These are phyloP conservation scores for Chrysoporthe deuterocubensis DNA, from an alignment of 2,329 filamentous ascomycete species.

Conservation along the genomic window DNA sequence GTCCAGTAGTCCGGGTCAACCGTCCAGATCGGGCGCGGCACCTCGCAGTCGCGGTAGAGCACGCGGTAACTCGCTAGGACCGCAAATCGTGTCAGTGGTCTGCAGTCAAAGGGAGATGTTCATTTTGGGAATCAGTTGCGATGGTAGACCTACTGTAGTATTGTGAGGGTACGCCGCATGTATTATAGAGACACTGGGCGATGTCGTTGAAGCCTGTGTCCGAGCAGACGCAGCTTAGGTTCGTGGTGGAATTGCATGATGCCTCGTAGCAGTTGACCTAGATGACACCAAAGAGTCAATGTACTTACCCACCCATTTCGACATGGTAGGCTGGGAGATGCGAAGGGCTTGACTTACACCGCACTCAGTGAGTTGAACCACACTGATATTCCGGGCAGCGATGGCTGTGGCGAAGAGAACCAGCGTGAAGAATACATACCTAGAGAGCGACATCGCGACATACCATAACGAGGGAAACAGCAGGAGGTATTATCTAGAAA, in stretches of 20 bases:
- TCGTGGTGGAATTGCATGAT: conserved; percentile 18
- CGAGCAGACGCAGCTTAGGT: conserved; percentile 15
- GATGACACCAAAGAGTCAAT: neutral
- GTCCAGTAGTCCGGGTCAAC: conserved; percentile 19
- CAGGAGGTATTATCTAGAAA: neutral
- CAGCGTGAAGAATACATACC: neutral
- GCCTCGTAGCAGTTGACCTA: conserved; percentile 15
- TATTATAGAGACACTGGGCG: conserved; percentile 3
- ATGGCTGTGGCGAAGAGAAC: neutral
- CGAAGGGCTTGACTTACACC: neutral
- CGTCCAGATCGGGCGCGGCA: conserved; percentile 19
- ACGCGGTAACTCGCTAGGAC: conserved; percentile 14
- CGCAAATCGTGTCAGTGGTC: neutral
- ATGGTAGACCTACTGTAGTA: conserved; percentile 9
- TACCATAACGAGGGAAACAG: neutral
- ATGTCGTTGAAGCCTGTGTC: conserved; percentile 1
- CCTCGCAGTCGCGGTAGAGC: conserved; percentile 16
- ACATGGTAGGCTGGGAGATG: neutral
- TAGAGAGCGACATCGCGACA: neutral
- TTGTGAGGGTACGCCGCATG: neutral
- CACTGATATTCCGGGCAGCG: conserved; percentile 11
- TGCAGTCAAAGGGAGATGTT: neutral
- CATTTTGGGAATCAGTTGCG: neutral
- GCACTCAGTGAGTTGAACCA: conserved; percentile 11
- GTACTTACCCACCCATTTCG: neutral